Evolutionary conservation across 2,329 filamentous ascomycete species (phyloP).

Genomic region (Sporothrix pallida): DNA sequence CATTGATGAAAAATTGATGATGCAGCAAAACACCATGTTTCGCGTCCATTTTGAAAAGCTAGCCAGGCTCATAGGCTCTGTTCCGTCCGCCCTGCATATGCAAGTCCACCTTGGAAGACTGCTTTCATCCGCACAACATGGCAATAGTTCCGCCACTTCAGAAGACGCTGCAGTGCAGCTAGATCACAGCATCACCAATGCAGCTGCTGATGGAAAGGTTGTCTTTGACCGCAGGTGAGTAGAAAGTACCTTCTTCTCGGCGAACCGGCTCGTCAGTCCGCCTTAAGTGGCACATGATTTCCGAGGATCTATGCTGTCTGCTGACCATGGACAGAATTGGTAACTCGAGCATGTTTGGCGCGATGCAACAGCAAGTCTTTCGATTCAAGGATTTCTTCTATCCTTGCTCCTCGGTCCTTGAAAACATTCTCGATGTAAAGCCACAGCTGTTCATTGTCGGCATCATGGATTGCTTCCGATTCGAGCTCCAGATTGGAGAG

Average conservation of each 20-base stretch:
- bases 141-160: neutral
- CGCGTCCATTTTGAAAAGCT: slow-evolving; percentile 13
- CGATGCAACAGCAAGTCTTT: slow-evolving; percentile 21
- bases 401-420: slow-evolving; percentile 30
- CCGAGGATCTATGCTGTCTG: no score
- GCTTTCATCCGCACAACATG: neutral
- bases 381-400: slow-evolving; percentile 27
- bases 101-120: slow-evolving; percentile 28
- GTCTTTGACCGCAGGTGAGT: slow-evolving; percentile 33
- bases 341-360: slow-evolving; percentile 23
- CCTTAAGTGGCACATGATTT: neutral
- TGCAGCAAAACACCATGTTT: neutral
- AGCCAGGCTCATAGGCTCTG: neutral
- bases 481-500: slow-evolving; percentile 38
- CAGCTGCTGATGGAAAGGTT: neutral
- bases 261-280: no score
- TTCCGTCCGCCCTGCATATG: slow-evolving; percentile 13
- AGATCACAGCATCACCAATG: neutral
- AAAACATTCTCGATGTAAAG: slow-evolving; percentile 32
- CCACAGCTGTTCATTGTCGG: slow-evolving; percentile 34
- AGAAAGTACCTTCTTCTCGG: neutral
- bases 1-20: neutral
- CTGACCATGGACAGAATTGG: slow-evolving; percentile 33
- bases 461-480: slow-evolving; percentile 36
- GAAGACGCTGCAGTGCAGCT: neutral